Evolutionary conservation across 2,329 filamentous ascomycete species (phyloP).

Genomic region (Hortaea werneckii): DNA sequence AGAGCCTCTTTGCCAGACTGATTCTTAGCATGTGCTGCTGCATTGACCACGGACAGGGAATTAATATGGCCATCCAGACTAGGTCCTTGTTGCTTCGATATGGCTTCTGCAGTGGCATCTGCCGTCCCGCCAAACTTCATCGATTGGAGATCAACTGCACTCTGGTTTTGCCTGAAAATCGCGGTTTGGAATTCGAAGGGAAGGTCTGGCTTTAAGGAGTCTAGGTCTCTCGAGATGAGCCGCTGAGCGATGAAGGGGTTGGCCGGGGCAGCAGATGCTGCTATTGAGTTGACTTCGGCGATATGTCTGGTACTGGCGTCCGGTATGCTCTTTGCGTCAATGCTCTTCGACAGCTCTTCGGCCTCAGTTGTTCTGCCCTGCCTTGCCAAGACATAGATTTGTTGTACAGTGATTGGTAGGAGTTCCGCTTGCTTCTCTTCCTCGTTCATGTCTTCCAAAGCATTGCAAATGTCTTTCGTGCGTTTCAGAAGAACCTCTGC

Average conservation of each 20-base stretch:
- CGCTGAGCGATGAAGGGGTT: slow-evolving; percentile 64
- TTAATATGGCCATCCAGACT: slow-evolving; percentile 33
- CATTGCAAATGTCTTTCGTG: slow-evolving; percentile 61
- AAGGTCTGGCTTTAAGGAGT: slow-evolving; percentile 48
- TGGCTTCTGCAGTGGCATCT: slow-evolving; percentile 41
- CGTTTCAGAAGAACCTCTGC: slow-evolving; percentile 59
- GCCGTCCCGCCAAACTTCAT: slow-evolving; percentile 59
- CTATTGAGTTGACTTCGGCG: slow-evolving; percentile 55
- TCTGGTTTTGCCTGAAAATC: slow-evolving; percentile 52
- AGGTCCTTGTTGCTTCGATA: slow-evolving; percentile 38
- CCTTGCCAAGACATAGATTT: slow-evolving; percentile 60
- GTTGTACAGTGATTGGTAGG: slow-evolving; percentile 65
- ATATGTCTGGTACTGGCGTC: slow-evolving; percentile 59
- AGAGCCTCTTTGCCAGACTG: slow-evolving; percentile 56
- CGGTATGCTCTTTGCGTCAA: slow-evolving; percentile 53
- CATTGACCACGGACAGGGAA: slow-evolving; percentile 54
- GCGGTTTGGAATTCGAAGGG: slow-evolving; percentile 63
- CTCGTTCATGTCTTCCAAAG: slow-evolving; percentile 60
- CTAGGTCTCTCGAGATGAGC: slow-evolving; percentile 45
- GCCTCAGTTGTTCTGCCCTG: slow-evolving; percentile 59
- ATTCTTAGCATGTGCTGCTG: slow-evolving; percentile 61
- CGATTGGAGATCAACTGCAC: slow-evolving; percentile 54
- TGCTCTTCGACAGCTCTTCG: slow-evolving; percentile 48
- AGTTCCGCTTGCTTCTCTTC: slow-evolving; percentile 67
- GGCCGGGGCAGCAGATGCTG: slow-evolving; percentile 31